Percentiles rank a stretch among this genome's conserved stretches.
Evolutionary conservation across 208 protist species (phyloP).

Genomic region (Sergeia podlipaevii): DNA sequence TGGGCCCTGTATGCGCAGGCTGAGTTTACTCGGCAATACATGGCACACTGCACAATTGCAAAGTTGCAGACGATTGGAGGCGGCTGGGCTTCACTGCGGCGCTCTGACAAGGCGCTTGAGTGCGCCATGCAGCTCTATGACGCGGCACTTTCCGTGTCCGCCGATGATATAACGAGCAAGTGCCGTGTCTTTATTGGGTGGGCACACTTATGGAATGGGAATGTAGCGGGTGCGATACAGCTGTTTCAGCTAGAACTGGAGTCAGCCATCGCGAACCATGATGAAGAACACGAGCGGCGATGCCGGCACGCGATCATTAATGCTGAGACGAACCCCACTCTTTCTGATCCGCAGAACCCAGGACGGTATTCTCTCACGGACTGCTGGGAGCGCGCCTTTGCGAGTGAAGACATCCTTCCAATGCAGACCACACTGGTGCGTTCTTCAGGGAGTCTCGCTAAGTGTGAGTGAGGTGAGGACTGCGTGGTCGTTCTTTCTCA

Average conservation of each 20-base stretch:
- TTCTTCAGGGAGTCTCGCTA: too few species aligned
- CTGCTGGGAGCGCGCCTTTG: constrained; percentile 27
- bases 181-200: constrained; percentile 72
- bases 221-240: constrained; percentile 21
- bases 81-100: constrained; percentile 71
- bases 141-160: constrained; percentile 19
- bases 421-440: too few species aligned
- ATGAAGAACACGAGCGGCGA: constrained; percentile 49
- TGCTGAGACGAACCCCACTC: constrained; percentile 21
- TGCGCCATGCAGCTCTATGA: constrained; percentile 49
- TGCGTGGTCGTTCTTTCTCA: too few species aligned
- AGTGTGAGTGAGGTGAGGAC: too few species aligned
- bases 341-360: constrained; percentile 11
- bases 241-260: constrained; percentile 36
- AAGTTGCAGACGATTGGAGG: constrained; percentile 64
- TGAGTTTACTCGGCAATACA: constrained; percentile 54
- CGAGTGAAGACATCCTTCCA: too few species aligned
- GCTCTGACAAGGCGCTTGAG: constrained; percentile 43
- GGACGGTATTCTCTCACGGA: constrained; percentile 25
- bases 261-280: constrained; percentile 15
- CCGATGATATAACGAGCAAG: constrained; percentile 39
- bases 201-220: constrained; percentile 62
- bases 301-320: constrained; percentile 56
- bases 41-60: constrained; percentile 34
- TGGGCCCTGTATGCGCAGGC: constrained; percentile 38